Percentiles rank a stretch among this genome's conserved stretches.
Conservation (phyloP, 1,284 basidiomycete genomes). For the Sphaerobolus stellatus region DNA sequence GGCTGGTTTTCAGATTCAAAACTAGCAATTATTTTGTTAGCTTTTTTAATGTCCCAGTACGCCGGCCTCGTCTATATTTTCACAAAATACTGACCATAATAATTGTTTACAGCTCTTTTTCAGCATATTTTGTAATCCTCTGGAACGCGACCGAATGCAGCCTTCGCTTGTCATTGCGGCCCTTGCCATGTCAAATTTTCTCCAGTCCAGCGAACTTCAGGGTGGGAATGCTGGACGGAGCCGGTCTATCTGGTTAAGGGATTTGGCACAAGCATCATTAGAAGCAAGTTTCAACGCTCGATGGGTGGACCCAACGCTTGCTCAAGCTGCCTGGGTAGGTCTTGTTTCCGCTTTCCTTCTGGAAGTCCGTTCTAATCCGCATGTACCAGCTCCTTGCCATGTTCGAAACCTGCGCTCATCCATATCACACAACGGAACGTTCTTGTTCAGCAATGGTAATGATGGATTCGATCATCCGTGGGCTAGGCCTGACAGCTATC, state of each 20-base stretch:
- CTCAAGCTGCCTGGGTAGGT: slow-evolving; percentile 72
- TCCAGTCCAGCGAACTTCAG: slow-evolving; percentile 65
- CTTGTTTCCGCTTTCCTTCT: slow-evolving; percentile 1
- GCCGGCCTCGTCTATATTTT: background rate
- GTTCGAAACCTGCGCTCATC: slow-evolving; percentile 71
- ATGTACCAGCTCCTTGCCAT: slow-evolving; percentile 56
- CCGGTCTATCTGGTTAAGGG: slow-evolving; percentile 56
- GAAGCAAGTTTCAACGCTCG: slow-evolving; percentile 67
- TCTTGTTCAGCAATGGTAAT: slow-evolving; percentile 56
- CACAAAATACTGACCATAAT: background rate
- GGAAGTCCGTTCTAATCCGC: slow-evolving; percentile 1
- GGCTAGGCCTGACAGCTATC: slow-evolving; percentile 51
- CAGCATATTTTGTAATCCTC: slow-evolving; percentile 53
- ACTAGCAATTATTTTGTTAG: slow-evolving; percentile 69
- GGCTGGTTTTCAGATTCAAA: slow-evolving; percentile 39
- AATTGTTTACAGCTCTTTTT: slow-evolving; percentile 45
- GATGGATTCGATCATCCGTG: slow-evolving; percentile 66
- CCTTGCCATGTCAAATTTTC: slow-evolving; percentile 65
- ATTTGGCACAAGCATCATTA: slow-evolving; percentile 67
- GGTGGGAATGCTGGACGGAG: slow-evolving; percentile 47
- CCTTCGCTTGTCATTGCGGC: slow-evolving; percentile 63
- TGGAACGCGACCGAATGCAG: slow-evolving; percentile 56
- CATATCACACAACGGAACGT: slow-evolving; percentile 52
- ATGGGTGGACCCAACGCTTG: slow-evolving; percentile 69
- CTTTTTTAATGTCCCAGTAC: slow-evolving; percentile 63